Base-by-base conservation (phyloP, 192 early-diverging fungal species). In the Funneliformis geosporum region DNA sequence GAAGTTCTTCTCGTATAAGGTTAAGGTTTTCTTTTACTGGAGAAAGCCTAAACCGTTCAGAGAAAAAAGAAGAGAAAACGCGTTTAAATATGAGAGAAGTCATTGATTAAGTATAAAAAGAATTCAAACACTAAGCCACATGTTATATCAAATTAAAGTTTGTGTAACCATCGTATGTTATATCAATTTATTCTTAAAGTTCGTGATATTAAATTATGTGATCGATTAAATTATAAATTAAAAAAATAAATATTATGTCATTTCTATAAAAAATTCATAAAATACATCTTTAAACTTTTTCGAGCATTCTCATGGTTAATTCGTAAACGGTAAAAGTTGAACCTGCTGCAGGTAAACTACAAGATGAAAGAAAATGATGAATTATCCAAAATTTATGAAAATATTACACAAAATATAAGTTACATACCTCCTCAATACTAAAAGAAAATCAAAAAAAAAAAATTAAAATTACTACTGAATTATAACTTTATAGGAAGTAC, bases 271-370 rank as follows among this genome's bases (percentile, higher is more conserved):
- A n/a, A n/a, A n/a, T n/a, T n/a, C n/a, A n/a, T n/a, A 33, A 33
- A 2, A 33, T 33, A 33, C 33, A 33, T 18, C 12, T 27, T 65
- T 66, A 28, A 38, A 66, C 0, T 66, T 66, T 66, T 38, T 66
- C 64, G 10, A 86, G 39, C 5, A 84, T 74, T 40, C 89, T 67
- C 84, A 90, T 89, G 18, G 82, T 82, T 60, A 93, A 81, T 76
- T 95, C 94, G 71, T 95, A 95, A 0, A 92, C 86, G 33, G 90
- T 87, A 83, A 95, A 95, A 2, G 94, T 95, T 23, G 89, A 89
- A 21, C 87, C 94, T 23, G 94, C 94, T n/a, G 94, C 94, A 33
- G 94, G 94, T 46, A 94, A 84, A 73, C 88, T 89, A 74, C 84
- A 83, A 55, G 88, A 76, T 28, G 86, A 83, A 82, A 78, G 33